Evolutionary conservation across 768 basidiomycete genomes (phyloP), one percentile per base, ranked within the genome.

Genomic region (Kondoa malvinella): DNA sequence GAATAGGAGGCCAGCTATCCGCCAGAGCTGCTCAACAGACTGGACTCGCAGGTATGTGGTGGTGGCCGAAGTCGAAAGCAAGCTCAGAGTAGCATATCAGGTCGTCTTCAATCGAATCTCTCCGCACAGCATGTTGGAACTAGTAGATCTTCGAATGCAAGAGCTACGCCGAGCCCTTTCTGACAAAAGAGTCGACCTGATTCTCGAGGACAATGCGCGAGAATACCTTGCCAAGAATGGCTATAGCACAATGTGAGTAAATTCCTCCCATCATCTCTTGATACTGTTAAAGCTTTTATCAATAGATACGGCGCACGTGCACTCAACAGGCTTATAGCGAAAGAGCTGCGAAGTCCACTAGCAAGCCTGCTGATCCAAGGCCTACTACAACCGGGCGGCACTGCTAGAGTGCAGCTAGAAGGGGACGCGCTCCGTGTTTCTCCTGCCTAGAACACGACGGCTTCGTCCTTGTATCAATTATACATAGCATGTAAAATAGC

Each of bases 101-200:
- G 77, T 80, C 73, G 74, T 79, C 57, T 77, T 91, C 86, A 88
- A 89, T 65, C 80, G 86, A 15, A 80, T 97, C 17, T 88, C 87
- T 27, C 83, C 82, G 30, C 79, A 78, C 65, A 84, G 87, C 72
- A 83, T 96, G 56, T 78, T 84, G 71, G 86, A 84, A 76, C 90
- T 97, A 69, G 89, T 97, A 69, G 87, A 89, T 25, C 64, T 65
- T 8, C 17, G 64, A 14, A 17, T 65, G 3, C 4, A 26, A 58
- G 64, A 65, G 26, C 30, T 65, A 8, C 33, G 56, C 16, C 16
- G 16, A 65, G 64, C 34, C 4, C 4, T n/a, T 17, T 3, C 33
- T 25, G 30, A 25, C 3, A 65, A 31, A 33, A 2, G 56, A 15
- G 15, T 65, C 17, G 50, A 32, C 3, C 33, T 65, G 40, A 25